These are phyloP conservation scores for Isochrysis galbana DNA, from an alignment of 78 protist species.

Conservation along the genomic window DNA sequence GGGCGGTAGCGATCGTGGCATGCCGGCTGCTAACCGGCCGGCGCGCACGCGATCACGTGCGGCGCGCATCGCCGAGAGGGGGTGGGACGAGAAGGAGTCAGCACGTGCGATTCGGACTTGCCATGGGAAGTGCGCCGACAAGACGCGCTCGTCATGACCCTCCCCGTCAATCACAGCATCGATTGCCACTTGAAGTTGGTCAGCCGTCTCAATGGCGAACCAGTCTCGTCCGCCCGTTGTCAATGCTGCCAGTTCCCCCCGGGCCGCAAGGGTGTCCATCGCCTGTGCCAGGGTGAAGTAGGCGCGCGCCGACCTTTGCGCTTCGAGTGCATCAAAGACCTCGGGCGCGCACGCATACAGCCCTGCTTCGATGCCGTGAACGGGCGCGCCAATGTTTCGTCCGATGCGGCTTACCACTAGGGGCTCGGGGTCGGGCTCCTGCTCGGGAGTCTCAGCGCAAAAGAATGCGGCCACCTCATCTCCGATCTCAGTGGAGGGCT, in stretches of 20 bases:
- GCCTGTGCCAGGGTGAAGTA: slow-evolving; percentile 12
- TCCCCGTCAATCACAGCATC: background rate
- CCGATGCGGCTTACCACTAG: background rate
- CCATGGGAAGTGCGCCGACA: background rate
- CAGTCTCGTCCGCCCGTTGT: background rate
- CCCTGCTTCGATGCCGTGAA: background rate
- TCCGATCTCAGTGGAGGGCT: too few relatives aligned
- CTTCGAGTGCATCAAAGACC: background rate
- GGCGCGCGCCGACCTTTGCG: background rate
- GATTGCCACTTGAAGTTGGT: background rate
- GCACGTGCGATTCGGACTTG: background rate
- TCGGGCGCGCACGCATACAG: background rate
- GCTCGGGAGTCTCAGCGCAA: too few relatives aligned
- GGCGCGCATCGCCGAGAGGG: too few relatives aligned
- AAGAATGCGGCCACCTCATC: too few relatives aligned
- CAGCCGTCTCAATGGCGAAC: background rate
- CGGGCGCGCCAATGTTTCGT: background rate
- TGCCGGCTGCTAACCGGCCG: too few relatives aligned
- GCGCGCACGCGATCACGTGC: too few relatives aligned
- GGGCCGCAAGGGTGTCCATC: background rate
- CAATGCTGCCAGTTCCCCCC: background rate
- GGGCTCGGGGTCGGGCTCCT: too few relatives aligned
- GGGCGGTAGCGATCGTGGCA: too few relatives aligned
- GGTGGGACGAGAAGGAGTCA: background rate
- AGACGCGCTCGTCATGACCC: background rate